These are phyloP conservation scores for Truncatella angustata DNA, from an alignment of 2,329 filamentous ascomycete species.

Conservation along the genomic window DNA sequence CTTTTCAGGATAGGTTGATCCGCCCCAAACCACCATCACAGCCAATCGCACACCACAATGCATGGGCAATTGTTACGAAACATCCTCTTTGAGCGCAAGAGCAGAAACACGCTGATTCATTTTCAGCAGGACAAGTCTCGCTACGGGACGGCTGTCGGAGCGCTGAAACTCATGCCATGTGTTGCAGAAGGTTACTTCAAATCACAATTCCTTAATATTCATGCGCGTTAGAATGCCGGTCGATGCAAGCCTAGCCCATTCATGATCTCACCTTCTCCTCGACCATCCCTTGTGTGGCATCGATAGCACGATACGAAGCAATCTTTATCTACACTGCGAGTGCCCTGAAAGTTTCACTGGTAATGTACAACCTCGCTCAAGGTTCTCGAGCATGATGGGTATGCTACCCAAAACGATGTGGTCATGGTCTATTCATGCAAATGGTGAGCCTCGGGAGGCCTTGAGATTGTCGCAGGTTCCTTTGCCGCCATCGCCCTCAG, in stretches of 20 bases:
- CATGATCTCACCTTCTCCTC: neutral
- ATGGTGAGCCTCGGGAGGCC: conserved; percentile 8
- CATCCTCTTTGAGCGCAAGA: neutral
- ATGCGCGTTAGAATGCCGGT: neutral
- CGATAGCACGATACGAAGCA: neutral
- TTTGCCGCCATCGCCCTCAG: conserved; percentile 4
- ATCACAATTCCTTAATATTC: neutral
- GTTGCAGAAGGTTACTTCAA: neutral
- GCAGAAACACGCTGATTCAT: neutral
- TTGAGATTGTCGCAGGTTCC: conserved; percentile 4
- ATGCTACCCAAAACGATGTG: conserved; percentile 11
- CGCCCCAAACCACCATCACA: neutral
- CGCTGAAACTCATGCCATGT: neutral
- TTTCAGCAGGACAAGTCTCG: neutral
- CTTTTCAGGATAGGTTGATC: neutral
- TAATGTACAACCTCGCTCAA: neutral
- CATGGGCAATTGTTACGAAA: neutral
- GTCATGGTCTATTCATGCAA: conserved; percentile 7
- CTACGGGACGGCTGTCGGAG: neutral
- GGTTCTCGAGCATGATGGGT: neutral
- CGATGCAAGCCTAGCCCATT: neutral
- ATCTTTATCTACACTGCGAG: too few relatives aligned
- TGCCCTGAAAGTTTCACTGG: neutral
- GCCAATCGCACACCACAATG: neutral
- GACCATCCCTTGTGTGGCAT: neutral